Percentiles rank a stretch among this genome's conserved stretches.
phyloP scores from a whole-genome alignment of 2,329 filamentous ascomycete genomes.

The Cladobotryum protrusum region DNA sequence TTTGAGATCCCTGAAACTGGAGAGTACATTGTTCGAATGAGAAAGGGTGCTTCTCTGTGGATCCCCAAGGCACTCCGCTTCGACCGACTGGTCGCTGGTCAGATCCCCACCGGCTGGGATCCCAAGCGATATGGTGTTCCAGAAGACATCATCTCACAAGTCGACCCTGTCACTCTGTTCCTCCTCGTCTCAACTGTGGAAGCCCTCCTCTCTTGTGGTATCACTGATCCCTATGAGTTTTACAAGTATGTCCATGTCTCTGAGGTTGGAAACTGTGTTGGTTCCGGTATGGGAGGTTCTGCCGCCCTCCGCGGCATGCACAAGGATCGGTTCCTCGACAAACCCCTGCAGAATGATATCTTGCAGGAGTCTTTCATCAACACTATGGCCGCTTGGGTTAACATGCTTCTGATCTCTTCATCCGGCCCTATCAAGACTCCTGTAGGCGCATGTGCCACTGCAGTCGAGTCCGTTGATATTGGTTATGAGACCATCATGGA shows the following conservation, averaged over 20 bases:
- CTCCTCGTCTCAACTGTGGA: constrained; percentile 92
- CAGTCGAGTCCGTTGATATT: constrained; percentile 95
- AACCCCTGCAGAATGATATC: constrained; percentile 97
- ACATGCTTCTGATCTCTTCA: constrained; percentile 96
- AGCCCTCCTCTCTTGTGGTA: constrained; percentile 83
- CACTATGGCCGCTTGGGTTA: constrained; percentile 99
- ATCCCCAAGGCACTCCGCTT: constrained; percentile 97
- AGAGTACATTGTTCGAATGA: constrained; percentile 89
- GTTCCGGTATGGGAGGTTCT: constrained; percentile 96
- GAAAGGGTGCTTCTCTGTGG: constrained; percentile 89
- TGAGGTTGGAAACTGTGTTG: constrained; percentile 95
- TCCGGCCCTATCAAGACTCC: constrained; percentile 98
- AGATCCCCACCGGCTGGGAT: constrained; percentile 96
- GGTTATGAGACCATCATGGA: constrained; percentile 98
- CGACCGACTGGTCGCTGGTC: constrained; percentile 92
- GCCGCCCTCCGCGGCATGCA: constrained; percentile 94
- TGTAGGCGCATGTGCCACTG: constrained; percentile 93
- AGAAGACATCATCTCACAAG: constrained; percentile 95
- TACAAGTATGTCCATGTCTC: constrained; percentile 99
- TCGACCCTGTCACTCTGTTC: constrained; percentile 92
- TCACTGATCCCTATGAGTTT: constrained; percentile 98
- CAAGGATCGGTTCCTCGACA: constrained; percentile 93
- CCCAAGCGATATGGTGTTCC: constrained; percentile 93
- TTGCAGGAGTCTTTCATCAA: constrained; percentile 99
- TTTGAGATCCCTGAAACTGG: constrained; percentile 92